phyloP scores from a whole-genome alignment of 306 rosid species.

The Dryas octopetala region DNA sequence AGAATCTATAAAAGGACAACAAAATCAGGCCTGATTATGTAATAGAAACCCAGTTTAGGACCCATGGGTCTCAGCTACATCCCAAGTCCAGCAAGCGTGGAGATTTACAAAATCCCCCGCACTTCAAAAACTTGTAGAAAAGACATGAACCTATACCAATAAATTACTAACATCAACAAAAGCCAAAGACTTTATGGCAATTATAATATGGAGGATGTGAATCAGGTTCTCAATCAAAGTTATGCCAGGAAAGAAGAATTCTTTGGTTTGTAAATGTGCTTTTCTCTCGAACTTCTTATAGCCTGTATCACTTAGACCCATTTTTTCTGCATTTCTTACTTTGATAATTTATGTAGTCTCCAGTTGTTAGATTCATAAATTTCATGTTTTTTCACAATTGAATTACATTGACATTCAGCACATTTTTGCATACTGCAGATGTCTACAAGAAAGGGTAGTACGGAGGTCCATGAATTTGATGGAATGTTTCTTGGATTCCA shows the following conservation, averaged over 20 bases:
- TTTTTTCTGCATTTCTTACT: background rate
- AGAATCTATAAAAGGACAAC: no score
- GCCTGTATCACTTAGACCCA: background rate
- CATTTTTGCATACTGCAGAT: conserved; percentile 48
- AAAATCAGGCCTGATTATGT: no score
- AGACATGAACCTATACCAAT: background rate
- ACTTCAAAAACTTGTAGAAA: background rate
- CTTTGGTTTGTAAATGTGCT: background rate
- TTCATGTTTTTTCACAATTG: conserved; percentile 1
- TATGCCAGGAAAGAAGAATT: background rate
- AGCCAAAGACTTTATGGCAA: background rate
- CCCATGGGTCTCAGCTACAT: no score
- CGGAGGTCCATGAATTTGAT: conserved; percentile 81
- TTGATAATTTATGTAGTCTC: background rate
- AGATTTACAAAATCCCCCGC: no score
- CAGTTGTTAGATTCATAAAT: background rate
- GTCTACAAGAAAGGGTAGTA: conserved; percentile 84
- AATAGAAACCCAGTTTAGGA: no score
- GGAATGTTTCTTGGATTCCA: conserved; percentile 61
- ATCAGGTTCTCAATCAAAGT: background rate
- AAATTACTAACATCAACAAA: background rate
- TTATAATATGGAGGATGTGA: background rate
- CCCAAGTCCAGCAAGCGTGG: no score
- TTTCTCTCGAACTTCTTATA: background rate
- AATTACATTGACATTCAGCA: conserved; percentile 15